Conservation (phyloP, 1,139 yeast species). For the Eremothecium coryli region DNA sequence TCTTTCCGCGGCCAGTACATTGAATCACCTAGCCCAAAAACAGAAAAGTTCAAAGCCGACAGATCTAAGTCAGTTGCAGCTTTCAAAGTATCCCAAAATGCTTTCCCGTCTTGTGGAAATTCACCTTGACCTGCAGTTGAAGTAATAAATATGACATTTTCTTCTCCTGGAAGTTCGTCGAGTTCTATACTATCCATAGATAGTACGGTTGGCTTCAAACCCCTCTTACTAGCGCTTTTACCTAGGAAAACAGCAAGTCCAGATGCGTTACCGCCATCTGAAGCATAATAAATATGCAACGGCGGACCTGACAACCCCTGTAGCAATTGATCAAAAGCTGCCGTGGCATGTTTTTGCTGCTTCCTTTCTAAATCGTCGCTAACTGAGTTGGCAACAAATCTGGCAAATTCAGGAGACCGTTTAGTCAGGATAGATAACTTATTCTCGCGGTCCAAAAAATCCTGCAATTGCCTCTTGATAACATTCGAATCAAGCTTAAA, state of each 20-base stretch:
- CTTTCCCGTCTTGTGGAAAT: constrained; percentile 90
- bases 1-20: constrained; percentile 96
- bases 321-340: constrained; percentile 64
- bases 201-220: constrained; percentile 65
- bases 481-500: constrained; percentile 81
- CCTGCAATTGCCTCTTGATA: constrained; percentile 64
- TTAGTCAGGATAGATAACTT: constrained; percentile 66
- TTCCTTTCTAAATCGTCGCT: constrained; percentile 53
- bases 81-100: constrained; percentile 80
- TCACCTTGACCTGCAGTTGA: constrained; percentile 98
- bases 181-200: constrained; percentile 80
- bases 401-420: constrained; percentile 65
- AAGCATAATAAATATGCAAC: constrained; percentile 78
- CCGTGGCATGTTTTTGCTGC: constrained; percentile 64
- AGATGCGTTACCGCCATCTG: constrained; percentile 94
- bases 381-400: constrained; percentile 56
- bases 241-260: constrained; percentile 71
- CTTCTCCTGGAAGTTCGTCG: constrained; percentile 75
- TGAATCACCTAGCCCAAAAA: constrained; percentile 90
- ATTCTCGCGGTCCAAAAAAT: constrained; percentile 83
- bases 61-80: constrained; percentile 63
- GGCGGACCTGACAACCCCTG: constrained; percentile 94
- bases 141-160: constrained; percentile 69
- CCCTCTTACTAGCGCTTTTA: constrained; percentile 78
- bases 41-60: constrained; percentile 58